Conservation (phyloP, 2,329 filamentous ascomycete species). For the Sclerotinia minor region DNA sequence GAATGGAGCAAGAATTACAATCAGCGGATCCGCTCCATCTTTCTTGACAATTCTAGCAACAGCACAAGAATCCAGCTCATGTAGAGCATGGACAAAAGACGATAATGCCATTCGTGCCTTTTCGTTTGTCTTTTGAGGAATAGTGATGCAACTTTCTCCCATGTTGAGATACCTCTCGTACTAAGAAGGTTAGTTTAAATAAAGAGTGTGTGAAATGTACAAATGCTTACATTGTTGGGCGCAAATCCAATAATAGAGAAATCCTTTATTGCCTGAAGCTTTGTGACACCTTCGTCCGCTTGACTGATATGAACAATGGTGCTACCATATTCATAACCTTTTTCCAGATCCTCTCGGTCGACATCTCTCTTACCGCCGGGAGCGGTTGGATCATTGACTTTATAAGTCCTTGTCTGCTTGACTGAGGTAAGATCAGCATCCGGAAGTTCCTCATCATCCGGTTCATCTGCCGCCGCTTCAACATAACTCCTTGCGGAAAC, state of each 20-base stretch:
- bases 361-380: constrained; percentile 81
- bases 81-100: constrained; percentile 83
- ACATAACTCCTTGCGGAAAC: constrained; percentile 78
- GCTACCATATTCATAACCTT: constrained; percentile 89
- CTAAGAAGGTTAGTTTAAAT: constrained; percentile 44
- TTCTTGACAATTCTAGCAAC: constrained; percentile 84
- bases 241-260: constrained; percentile 90
- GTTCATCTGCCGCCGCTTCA: constrained; percentile 45
- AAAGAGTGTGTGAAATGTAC: neutral
- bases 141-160: constrained; percentile 75
- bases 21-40: constrained; percentile 72
- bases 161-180: constrained; percentile 85
- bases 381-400: constrained; percentile 71
- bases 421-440: constrained; percentile 63
- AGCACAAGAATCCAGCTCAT: constrained; percentile 81
- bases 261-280: constrained; percentile 71
- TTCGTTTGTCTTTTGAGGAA: constrained; percentile 76
- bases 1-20: constrained; percentile 77
- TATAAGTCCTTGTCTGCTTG: constrained; percentile 77
- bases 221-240: constrained; percentile 45
- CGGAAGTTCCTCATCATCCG: constrained; percentile 45
- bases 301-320: constrained; percentile 88
- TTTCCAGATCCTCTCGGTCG: constrained; percentile 79
- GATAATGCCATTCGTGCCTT: constrained; percentile 82
- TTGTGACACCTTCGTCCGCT: constrained; percentile 85